Evolutionary conservation across 106 monocot species (phyloP).

Genomic region (Chionographis japonica): DNA sequence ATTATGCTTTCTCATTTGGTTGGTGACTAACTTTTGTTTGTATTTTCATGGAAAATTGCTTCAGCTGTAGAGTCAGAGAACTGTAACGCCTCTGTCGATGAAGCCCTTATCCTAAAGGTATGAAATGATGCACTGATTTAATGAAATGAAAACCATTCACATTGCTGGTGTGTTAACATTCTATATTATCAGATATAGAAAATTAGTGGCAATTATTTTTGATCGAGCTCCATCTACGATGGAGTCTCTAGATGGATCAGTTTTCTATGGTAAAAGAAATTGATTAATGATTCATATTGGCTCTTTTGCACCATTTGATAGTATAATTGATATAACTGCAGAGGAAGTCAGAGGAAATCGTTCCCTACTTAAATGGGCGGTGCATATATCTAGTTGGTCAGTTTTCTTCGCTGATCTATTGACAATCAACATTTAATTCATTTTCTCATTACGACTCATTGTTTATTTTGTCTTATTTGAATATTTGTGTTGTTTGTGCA

Average conservation of each 20-base stretch:
- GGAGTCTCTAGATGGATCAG: no score
- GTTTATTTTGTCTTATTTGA: neutral
- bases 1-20: neutral
- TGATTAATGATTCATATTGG: neutral
- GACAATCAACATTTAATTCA: neutral
- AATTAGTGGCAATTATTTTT: neutral
- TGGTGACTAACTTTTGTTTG: neutral
- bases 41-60: neutral
- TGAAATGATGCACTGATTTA: neutral
- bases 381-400: slow-evolving; percentile 69
- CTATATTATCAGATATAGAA: neutral
- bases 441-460: slow-evolving; percentile 1
- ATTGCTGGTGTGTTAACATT: neutral
- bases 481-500: neutral
- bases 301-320: slow-evolving; percentile 1
- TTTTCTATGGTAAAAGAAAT: no score
- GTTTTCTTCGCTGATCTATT: slow-evolving; percentile 12
- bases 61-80: slow-evolving; percentile 16
- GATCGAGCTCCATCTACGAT: no score
- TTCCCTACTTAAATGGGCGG: slow-evolving; percentile 31
- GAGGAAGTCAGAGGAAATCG: slow-evolving; percentile 45
- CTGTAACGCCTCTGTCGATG: slow-evolving; percentile 22
- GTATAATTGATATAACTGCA: slow-evolving; percentile 18
- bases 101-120: slow-evolving; percentile 42
- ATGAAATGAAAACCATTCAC: neutral